These are phyloP conservation scores for Allantophomopsis cytisporea DNA, from an alignment of 2,329 filamentous ascomycete species.

Conservation along the genomic window DNA sequence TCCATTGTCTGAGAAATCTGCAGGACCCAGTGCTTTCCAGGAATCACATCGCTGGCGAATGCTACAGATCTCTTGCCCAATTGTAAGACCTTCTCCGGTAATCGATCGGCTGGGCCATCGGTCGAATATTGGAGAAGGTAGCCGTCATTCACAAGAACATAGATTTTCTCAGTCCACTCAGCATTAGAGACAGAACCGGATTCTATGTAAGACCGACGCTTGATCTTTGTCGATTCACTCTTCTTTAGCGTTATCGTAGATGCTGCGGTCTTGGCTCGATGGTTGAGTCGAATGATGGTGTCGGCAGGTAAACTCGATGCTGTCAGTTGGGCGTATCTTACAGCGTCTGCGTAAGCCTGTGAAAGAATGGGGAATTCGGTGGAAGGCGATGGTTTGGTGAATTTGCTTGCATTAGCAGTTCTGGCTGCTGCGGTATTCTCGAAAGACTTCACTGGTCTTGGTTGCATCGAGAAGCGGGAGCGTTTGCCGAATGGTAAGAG, in stretches of 20 bases:
- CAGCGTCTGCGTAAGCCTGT: constrained; percentile 74
- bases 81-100: constrained; percentile 62
- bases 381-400: constrained; percentile 7
- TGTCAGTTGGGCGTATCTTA: constrained; percentile 60
- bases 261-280: constrained; percentile 22
- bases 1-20: constrained; percentile 55
- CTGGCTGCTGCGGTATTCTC: neutral
- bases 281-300: constrained; percentile 43
- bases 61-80: constrained; percentile 64
- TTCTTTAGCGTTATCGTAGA: constrained; percentile 24
- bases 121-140: constrained; percentile 63
- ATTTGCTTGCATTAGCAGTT: neutral
- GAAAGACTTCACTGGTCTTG: constrained; percentile 10
- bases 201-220: constrained; percentile 14
- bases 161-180: constrained; percentile 61
- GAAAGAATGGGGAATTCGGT: constrained; percentile 60
- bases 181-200: constrained; percentile 25
- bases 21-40: constrained; percentile 68
- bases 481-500: constrained; percentile 1
- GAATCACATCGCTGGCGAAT: constrained; percentile 68
- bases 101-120: constrained; percentile 54
- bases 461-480: constrained; percentile 9
- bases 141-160: constrained; percentile 54
- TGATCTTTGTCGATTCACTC: constrained; percentile 4
- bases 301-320: constrained; percentile 58